Evolutionary conservation across 768 basidiomycete genomes (phyloP).

Genomic region (Lactifluus piperatus): DNA sequence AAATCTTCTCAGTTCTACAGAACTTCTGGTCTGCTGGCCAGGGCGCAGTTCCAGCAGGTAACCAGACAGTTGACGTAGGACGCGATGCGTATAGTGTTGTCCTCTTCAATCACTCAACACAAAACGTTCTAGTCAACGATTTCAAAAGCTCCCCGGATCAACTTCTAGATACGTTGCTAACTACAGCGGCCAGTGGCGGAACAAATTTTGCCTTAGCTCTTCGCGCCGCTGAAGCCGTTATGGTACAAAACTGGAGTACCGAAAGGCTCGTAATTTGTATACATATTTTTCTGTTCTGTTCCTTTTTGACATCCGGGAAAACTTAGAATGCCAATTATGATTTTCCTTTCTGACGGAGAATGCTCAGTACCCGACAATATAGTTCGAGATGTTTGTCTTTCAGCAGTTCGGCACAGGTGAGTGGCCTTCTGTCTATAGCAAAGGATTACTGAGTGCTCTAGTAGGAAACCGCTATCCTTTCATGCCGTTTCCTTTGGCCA

Average conservation of each 20-base stretch:
- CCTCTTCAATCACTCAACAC: conserved; percentile 31
- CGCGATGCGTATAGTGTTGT: conserved; percentile 51
- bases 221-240: conserved; percentile 27
- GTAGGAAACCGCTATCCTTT: conserved; percentile 47
- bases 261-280: conserved; percentile 32
- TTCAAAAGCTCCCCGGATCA: conserved; percentile 37
- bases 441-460: not conserved
- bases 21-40: too few species aligned
- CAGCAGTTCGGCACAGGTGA: conserved; percentile 39
- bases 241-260: conserved; percentile 42
- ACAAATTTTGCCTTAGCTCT: conserved; percentile 42
- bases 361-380: conserved; percentile 31
- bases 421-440: not conserved
- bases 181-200: conserved; percentile 26
- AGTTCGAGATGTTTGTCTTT: conserved; percentile 34
- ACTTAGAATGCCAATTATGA: conserved; percentile 36
- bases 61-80: conserved; percentile 25
- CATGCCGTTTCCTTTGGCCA: conserved; percentile 52
- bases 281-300: not conserved
- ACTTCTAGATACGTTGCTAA: conserved; percentile 34
- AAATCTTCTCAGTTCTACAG: too few species aligned
- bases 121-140: conserved; percentile 35
- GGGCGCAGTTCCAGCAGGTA: conserved; percentile 26
- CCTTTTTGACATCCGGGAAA: not conserved
- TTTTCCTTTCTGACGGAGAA: conserved; percentile 53